Conservation (phyloP, 768 basidiomycete genomes). For the Lentinula detonsa region DNA sequence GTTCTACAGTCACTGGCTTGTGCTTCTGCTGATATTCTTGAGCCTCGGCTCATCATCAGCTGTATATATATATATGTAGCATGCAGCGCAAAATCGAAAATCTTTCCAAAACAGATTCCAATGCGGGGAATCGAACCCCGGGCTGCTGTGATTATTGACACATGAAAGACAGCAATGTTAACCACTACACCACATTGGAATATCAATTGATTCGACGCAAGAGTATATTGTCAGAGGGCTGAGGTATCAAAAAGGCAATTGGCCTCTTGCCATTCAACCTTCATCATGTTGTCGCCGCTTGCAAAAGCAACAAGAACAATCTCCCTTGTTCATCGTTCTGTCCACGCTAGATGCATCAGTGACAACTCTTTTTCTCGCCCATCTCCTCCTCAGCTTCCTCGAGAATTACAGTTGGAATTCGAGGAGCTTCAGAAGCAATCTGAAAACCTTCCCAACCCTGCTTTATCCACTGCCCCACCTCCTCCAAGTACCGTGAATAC, state of each 20-base stretch:
- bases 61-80: too few relatives aligned
- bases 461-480: conserved; percentile 46
- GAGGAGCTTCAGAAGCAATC: conserved; percentile 73
- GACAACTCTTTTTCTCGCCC: conserved; percentile 34
- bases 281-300: not conserved
- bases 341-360: not conserved
- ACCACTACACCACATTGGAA: not conserved
- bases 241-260: too few relatives aligned
- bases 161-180: not conserved
- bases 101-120: not conserved
- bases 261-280: too few relatives aligned
- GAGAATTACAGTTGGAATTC: conserved; percentile 76
- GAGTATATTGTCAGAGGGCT: too few relatives aligned
- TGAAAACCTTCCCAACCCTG: conserved; percentile 38
- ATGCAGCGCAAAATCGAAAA: too few relatives aligned
- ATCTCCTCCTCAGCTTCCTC: conserved; percentile 69
- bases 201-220: too few relatives aligned
- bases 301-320: not conserved
- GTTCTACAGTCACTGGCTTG: too few relatives aligned
- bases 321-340: not conserved
- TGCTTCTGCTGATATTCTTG: too few relatives aligned
- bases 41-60: too few relatives aligned
- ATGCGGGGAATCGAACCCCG: not conserved
- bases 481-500: conserved; percentile 73
- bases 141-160: not conserved